phyloP scores from a whole-genome alignment of 2,329 filamentous ascomycete species.

The Colletotrichum spaethianum region DNA sequence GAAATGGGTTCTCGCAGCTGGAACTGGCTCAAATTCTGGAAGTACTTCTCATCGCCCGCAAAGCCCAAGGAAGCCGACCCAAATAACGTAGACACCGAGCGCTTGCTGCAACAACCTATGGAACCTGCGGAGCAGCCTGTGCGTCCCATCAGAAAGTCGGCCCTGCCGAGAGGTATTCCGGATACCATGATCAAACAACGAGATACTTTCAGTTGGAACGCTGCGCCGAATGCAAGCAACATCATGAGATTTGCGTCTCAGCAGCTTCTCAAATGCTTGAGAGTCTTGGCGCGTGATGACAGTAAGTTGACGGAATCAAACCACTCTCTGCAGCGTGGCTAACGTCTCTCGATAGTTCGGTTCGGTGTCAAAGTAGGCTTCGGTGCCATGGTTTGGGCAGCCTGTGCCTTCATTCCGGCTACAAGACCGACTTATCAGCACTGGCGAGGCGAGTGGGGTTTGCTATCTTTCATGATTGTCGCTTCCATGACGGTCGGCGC shows the following conservation, averaged over 20 bases:
- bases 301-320: slow-evolving; percentile 53
- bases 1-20: slow-evolving; percentile 77
- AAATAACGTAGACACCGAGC: slow-evolving; percentile 60
- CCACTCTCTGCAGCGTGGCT: slow-evolving; percentile 6
- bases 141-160: slow-evolving; percentile 66
- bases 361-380: slow-evolving; percentile 96
- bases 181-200: slow-evolving; percentile 66
- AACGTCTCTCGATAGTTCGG: slow-evolving; percentile 56
- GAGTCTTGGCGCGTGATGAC: slow-evolving; percentile 68
- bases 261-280: slow-evolving; percentile 59
- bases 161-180: slow-evolving; percentile 70
- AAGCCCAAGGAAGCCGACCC: slow-evolving; percentile 31
- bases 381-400: slow-evolving; percentile 89
- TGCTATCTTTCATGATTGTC: slow-evolving; percentile 97
- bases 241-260: slow-evolving; percentile 63
- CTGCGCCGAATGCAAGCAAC: slow-evolving; percentile 62
- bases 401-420: slow-evolving; percentile 85
- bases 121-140: slow-evolving; percentile 51
- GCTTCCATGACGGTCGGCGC: slow-evolving; percentile 98
- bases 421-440: slow-evolving; percentile 86
- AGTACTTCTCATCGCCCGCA: slow-evolving; percentile 25
- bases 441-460: slow-evolving; percentile 97
- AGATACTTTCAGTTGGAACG: slow-evolving; percentile 70
- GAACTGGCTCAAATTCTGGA: slow-evolving; percentile 91
- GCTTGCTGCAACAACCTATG: slow-evolving; percentile 51